Conservation (phyloP, 257 asterid genomes). For the Plantago major region DNA sequence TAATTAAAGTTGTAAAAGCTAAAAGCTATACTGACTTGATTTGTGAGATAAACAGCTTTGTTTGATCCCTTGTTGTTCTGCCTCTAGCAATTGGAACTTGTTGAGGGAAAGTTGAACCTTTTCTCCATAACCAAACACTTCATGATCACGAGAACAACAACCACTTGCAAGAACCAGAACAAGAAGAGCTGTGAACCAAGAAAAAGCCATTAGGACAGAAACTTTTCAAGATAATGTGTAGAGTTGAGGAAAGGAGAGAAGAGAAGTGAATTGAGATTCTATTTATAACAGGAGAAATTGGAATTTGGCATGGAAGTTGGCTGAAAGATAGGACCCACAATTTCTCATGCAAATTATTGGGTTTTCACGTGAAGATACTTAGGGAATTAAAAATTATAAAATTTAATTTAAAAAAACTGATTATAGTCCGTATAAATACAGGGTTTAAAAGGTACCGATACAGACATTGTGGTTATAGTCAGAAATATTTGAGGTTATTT, state of each 20-base stretch:
- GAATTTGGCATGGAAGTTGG: conserved; percentile 62
- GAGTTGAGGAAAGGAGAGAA: conserved; percentile 8
- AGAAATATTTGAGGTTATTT: too few species aligned
- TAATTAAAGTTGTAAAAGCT: not conserved
- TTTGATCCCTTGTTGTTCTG: conserved; percentile 3
- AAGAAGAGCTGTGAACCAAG: conserved; percentile 17
- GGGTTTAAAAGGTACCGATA: too few species aligned
- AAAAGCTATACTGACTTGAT: conserved; percentile 54
- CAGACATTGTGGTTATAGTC: too few species aligned
- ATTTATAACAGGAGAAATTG: conserved; percentile 28
- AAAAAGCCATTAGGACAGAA: conserved; percentile 5
- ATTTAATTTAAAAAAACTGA: too few species aligned
- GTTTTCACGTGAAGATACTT: conserved; percentile 68
- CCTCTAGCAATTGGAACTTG: conserved; percentile 22
- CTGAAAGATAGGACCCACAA: conserved; percentile 52
- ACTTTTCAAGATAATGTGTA: not conserved
- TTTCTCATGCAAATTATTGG: conserved; percentile 96
- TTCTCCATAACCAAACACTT: conserved; percentile 29
- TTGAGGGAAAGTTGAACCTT: conserved; percentile 43
- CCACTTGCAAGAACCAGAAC: conserved; percentile 19
- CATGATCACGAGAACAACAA: conserved; percentile 12
- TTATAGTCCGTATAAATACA: too few species aligned
- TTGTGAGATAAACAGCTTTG: conserved; percentile 34
- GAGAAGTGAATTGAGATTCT: conserved; percentile 35
- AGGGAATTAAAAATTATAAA: not conserved